Base-by-base conservation (phyloP, 163 green algal species). In the Coccomyxa subellipsoidea region DNA sequence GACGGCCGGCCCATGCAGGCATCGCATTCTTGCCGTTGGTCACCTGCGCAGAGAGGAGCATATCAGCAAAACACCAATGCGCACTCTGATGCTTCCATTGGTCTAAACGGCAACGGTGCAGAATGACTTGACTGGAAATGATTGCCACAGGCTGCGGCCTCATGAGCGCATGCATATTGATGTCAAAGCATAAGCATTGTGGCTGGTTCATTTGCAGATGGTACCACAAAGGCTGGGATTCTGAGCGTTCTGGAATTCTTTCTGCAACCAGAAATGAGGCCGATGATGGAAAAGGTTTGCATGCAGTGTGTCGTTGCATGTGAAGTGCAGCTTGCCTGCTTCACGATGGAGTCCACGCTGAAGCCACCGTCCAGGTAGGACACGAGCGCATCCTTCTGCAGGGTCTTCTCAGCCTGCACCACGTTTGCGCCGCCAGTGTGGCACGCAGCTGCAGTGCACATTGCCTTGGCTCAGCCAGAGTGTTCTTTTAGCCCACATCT, bases 1-100 rank as follows among this genome's bases (percentile, higher is more conserved):
- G 88, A 0, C 83, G 85, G n/a, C 85, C 91, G 0, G 31, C 78
- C 86, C 91, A 95, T 5, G 92, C 92, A 18, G 91, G 91, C 92
- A 95, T 95, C 31, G 90, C 91, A 27, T 86, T 87, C 87, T 95
- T 95, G 87, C 92, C 91, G 78, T 95, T 94, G 69, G 86, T 71
- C 35, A 93, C 88, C 87, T 91, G 84, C 69, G 71, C n/a, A 23
- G 53, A 40, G 36, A 81, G 38, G 79, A 29, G 29, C 36, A 31
- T 54, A 66, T 78, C 34, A 9, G 36, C 15, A 29, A n/a, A 38
- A 71, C 38, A 69, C 39, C 66, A 83, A 39, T 78, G 38, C 59
- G 54, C n/a, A n/a, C n/a, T n/a, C n/a, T n/a, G n/a, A n/a, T n/a
- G n/a, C n/a, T n/a, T n/a, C n/a, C n/a, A n/a, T n/a, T n/a, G n/a